These are phyloP conservation scores for Galeopsis tetrahit DNA, from an alignment of 257 asterid genomes.

Conservation along the genomic window DNA sequence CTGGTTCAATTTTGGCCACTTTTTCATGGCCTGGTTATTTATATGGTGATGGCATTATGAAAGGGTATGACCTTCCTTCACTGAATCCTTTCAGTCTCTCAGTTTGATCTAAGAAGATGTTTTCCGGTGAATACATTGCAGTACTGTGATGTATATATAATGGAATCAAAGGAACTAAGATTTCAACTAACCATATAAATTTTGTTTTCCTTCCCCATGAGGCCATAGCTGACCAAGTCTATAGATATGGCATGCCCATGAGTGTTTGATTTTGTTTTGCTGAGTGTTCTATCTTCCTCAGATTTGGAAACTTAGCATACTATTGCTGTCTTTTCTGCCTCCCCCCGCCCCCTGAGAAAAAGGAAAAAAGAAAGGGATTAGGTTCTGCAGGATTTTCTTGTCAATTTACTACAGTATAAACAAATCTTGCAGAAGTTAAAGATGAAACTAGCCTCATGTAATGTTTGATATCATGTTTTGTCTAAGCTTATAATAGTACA, in stretches of 20 bases:
- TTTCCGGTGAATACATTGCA: constrained; percentile 26
- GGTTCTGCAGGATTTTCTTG: constrained; percentile 5
- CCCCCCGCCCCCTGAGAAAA: not conserved
- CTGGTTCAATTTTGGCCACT: constrained; percentile 82
- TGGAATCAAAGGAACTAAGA: not conserved
- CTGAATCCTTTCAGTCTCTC: constrained; percentile 25
- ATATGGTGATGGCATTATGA: constrained; percentile 90
- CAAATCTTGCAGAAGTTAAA: not conserved
- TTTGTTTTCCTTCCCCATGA: constrained; percentile 1
- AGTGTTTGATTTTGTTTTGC: constrained; percentile 23
- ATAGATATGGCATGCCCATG: constrained; percentile 8
- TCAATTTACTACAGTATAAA: not conserved
- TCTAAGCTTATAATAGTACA: too few species aligned
- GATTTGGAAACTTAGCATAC: constrained; percentile 9
- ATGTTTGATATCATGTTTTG: too few species aligned
- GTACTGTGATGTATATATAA: constrained; percentile 8
- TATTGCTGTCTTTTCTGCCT: not conserved
- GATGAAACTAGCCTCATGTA: constrained; percentile 21
- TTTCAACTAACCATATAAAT: constrained; percentile 8
- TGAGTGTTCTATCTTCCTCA: constrained; percentile 18
- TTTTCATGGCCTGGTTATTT: constrained; percentile 76
- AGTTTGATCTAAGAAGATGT: constrained; percentile 22
- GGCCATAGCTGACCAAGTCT: not conserved
- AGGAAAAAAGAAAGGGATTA: not conserved
- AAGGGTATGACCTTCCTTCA: constrained; percentile 63